phyloP scores from a whole-genome alignment of 2,329 filamentous ascomycete species.

The Juglanconis juglandina region DNA sequence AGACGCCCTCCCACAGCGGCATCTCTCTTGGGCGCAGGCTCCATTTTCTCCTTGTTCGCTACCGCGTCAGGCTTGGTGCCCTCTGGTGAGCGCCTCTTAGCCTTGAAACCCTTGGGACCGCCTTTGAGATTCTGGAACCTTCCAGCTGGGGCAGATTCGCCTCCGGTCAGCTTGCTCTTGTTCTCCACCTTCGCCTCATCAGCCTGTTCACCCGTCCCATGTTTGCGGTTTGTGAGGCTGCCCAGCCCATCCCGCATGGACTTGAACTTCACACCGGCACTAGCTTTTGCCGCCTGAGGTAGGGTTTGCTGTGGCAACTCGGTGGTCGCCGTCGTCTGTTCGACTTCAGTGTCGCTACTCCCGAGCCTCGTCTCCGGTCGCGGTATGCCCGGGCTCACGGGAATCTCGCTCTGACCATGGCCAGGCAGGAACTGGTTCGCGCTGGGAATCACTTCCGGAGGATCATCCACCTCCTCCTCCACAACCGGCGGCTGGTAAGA shows the following conservation, averaged over 20 bases:
- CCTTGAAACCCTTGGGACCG: background rate
- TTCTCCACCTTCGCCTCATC: background rate
- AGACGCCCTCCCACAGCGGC: background rate
- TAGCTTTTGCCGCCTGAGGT: background rate
- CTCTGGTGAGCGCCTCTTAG: background rate
- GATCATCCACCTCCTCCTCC: background rate
- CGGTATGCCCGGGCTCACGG: background rate
- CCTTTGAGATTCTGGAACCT: constrained; percentile 5
- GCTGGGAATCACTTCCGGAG: background rate
- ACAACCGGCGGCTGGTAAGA: background rate
- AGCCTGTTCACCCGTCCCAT: background rate
- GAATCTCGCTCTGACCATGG: constrained; percentile 9
- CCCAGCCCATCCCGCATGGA: constrained; percentile 1
- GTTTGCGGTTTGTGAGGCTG: background rate
- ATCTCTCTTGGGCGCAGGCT: background rate
- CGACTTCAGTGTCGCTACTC: background rate
- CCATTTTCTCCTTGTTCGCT: background rate
- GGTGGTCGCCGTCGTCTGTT: background rate
- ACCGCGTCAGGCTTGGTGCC: background rate
- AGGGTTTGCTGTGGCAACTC: background rate
- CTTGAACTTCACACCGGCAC: constrained; percentile 1
- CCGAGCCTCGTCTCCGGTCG: background rate
- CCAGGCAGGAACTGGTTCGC: background rate
- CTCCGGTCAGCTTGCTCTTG: background rate
- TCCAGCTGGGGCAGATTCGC: background rate